These are phyloP conservation scores for Arabidopsis suecica DNA, from an alignment of 345 rosid species.

Conservation along the genomic window DNA sequence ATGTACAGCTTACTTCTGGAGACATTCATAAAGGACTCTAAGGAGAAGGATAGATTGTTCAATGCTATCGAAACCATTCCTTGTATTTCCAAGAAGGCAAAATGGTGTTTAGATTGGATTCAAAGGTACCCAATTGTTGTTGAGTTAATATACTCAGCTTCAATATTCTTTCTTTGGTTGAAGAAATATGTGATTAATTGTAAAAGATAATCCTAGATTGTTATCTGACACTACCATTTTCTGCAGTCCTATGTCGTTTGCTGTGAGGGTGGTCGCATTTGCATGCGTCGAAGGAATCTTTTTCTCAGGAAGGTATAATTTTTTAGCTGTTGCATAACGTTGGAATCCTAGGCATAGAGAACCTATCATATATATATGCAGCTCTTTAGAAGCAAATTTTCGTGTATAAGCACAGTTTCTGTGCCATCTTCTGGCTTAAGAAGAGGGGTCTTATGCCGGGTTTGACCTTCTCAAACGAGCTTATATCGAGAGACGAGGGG, in stretches of 20 bases:
- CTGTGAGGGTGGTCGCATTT: constrained; percentile 85
- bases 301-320: constrained; percentile 88
- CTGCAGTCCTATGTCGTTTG: constrained; percentile 75
- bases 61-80: constrained; percentile 85
- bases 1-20: constrained; percentile 96
- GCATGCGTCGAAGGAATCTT: constrained; percentile 93
- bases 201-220: neutral
- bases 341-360: neutral
- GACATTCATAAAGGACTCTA: constrained; percentile 81
- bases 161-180: neutral
- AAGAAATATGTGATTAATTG: neutral
- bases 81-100: constrained; percentile 77
- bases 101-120: constrained; percentile 91
- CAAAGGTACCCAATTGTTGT: constrained; percentile 50
- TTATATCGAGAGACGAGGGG: constrained; percentile 93
- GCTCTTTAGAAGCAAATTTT: neutral
- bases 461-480: constrained; percentile 91
- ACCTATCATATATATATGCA: neutral
- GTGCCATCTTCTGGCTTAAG: constrained; percentile 95
- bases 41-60: constrained; percentile 83
- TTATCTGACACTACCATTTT: neutral
- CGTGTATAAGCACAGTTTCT: constrained; percentile 64
- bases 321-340: neutral
- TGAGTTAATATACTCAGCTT: neutral
- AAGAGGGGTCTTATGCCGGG: constrained; percentile 98